Evolutionary conservation across 2,329 filamentous ascomycete genomes (phyloP), one percentile per base, ranked within the genome.

Genomic region (Dothiorella sarmentorum): DNA sequence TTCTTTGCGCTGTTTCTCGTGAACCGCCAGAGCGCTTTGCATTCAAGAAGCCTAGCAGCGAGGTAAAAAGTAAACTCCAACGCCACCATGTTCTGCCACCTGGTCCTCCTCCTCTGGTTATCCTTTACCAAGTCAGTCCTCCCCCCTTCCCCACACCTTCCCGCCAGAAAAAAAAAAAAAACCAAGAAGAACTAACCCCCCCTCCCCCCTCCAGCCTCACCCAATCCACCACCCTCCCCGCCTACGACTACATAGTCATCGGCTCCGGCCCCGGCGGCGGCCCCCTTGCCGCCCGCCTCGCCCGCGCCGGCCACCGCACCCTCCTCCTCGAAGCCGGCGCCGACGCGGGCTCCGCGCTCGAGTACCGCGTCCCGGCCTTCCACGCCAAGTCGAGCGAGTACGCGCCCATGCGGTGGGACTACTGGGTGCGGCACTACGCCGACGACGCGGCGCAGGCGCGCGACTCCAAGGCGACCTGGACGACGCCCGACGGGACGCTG

Each of bases 201-300:
- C 17, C 9, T 15, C 20, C 9, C 1, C 20, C 20, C 18, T 7
- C 24, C 24, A 45, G 43, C 7, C 43, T 29, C 13, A 7, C 43
- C 43, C 13, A n/a, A 10, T 13, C 43, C 43, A n/a, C 18, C 43
- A 29, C 24, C 24, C 24, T 45, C 43, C 43, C 43, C 26, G 33
- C 18, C 13, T 87, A 87, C 65, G 84, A 87, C 61, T 86, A 85
- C 70, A 75, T 86, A 26, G 78, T 87, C 11, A 82, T 86, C 33
- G 84, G 84, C 9, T 83, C 81, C 9, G 83, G 84, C 4, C 76
- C 82, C 5, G 83, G 83, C 9, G 83, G 83, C 44, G 82, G 80
- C 7, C 82, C 83, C 4, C 69, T 86, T 4, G 82, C 83, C 11
- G 79, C 81, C 18, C 78, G 82, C 38, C 78, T 87, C 26, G 84